phyloP scores from a whole-genome alignment of 2,329 filamentous ascomycete species.

The Cercospora sp. region DNA sequence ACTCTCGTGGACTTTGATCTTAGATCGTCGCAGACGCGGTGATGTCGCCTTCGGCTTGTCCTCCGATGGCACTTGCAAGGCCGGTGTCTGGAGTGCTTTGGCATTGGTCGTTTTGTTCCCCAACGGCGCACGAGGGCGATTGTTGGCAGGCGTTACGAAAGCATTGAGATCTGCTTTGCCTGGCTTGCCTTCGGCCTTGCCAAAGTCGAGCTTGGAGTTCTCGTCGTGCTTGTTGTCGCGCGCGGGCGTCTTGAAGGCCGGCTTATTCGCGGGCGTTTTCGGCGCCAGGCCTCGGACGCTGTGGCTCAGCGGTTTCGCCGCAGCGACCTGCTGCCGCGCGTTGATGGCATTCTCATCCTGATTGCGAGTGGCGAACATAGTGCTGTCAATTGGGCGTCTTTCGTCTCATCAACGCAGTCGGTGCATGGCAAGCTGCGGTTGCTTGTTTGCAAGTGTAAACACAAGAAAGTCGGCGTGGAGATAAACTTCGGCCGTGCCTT shows the following conservation, averaged over 20 bases:
- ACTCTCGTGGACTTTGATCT: conserved; percentile 64
- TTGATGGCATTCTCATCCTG: conserved; percentile 89
- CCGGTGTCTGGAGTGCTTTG: conserved; percentile 68
- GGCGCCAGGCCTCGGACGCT: conserved; percentile 60
- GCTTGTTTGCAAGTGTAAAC: conserved; percentile 3
- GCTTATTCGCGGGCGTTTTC: conserved; percentile 76
- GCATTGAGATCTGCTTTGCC: conserved; percentile 62
- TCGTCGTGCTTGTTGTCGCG: conserved; percentile 71
- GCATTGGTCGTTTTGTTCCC: conserved; percentile 97
- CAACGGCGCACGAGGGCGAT: conserved; percentile 72
- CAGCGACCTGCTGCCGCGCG: conserved; percentile 68
- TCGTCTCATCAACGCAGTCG: not conserved
- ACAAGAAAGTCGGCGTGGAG: conserved; percentile 2
- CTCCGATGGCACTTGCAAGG: conserved; percentile 56
- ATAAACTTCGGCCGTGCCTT: not conserved
- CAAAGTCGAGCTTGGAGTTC: conserved; percentile 64
- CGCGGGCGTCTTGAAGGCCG: conserved; percentile 74
- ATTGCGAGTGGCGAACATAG: conserved; percentile 70
- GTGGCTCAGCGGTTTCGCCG: conserved; percentile 71
- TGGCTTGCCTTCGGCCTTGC: conserved; percentile 58
- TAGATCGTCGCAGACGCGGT: conserved; percentile 54
- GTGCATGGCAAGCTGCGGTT: not conserved
- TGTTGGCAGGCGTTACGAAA: conserved; percentile 81
- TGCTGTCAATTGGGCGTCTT: conserved; percentile 20
- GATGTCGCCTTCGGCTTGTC: conserved; percentile 54